phyloP scores from a whole-genome alignment of 2,329 filamentous ascomycete genomes.

The Bipolaris gigantea region DNA sequence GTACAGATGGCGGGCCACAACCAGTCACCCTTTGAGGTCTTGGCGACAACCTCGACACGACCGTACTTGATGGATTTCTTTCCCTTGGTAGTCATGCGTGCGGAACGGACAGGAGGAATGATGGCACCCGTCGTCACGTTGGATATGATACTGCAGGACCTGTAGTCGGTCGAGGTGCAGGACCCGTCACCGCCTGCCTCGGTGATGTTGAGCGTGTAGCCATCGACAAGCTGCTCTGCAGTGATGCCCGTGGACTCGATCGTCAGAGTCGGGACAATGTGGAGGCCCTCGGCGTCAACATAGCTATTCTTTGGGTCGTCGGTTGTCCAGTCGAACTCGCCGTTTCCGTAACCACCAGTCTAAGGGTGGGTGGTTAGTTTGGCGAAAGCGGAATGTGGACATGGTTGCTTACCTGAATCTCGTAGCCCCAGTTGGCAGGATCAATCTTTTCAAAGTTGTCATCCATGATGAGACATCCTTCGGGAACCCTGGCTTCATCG shows the following conservation, averaged over 20 bases:
- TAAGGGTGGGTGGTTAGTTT: constrained; percentile 4
- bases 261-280: constrained; percentile 76
- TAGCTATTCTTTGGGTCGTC: constrained; percentile 71
- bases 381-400: neutral
- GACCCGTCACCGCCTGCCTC: constrained; percentile 52
- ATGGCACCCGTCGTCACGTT: constrained; percentile 75
- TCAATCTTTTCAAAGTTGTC: constrained; percentile 63
- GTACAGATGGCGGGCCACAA: constrained; percentile 81
- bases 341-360: constrained; percentile 72
- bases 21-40: constrained; percentile 77
- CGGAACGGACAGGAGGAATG: constrained; percentile 75
- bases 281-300: constrained; percentile 66
- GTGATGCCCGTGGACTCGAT: constrained; percentile 65
- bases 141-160: constrained; percentile 68
- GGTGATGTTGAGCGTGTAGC: constrained; percentile 33
- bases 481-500: constrained; percentile 17
- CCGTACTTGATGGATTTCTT: constrained; percentile 77
- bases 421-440: constrained; percentile 67
- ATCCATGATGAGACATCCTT: constrained; percentile 49
- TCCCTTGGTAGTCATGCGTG: constrained; percentile 72
- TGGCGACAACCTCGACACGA: constrained; percentile 75
- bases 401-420: constrained; percentile 59
- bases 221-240: constrained; percentile 65
- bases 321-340: constrained; percentile 72
- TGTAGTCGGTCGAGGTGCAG: constrained; percentile 64